Evolutionary conservation across 2,329 filamentous ascomycete species (phyloP), one percentile per base, ranked within the genome.

Genomic region (Aspergillus sp.): DNA sequence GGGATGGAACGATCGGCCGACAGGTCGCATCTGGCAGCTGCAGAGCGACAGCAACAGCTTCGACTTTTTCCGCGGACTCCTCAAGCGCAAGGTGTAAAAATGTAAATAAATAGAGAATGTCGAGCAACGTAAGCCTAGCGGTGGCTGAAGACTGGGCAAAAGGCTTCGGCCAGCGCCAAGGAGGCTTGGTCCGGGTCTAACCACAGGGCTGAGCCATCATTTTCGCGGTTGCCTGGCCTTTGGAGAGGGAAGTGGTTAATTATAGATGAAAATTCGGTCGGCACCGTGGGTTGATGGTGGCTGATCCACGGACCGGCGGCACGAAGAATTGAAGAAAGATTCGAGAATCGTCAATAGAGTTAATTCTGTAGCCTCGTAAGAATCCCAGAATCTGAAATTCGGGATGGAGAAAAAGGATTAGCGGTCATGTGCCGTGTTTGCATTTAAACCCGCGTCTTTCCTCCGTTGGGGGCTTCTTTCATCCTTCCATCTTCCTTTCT

Each of bases 41-140:
- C 93, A 97, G 80, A 97, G 92, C 74, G 95, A 99, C 75, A 92
- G 93, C 73, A 99, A 99, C 71, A 97, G 93, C 75, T 99, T 99
- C 80, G 95, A 99, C 77, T 99, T 96, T 75, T 96, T 96, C 79
- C 91, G 86, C 71, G 95, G 95, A 0, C 72, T 99, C 69, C 80
- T 99, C 20, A 91, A 87, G 80, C 85, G 89, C 69, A 98, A 96
- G 81, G 75, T 87, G 26, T 47, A 52, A 24, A 36, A 18, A n/a
- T 31, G 3, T 11, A 20, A 36, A 24, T 36, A 22, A 31, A 6
- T 24, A 52, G 57, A 47, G 47, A 52, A 47, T 52, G 52, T 52
- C 52, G 52, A 47, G 55, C 55, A 29, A 20, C 32, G 26, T 10
- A 29, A 29, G 26, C 26, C 26, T 7, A 29, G 26, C 26, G 26